Percentiles rank a stretch among this genome's conserved stretches.
Conservation (phyloP, 2,329 filamentous ascomycete species). For the Venturia carpophila region DNA sequence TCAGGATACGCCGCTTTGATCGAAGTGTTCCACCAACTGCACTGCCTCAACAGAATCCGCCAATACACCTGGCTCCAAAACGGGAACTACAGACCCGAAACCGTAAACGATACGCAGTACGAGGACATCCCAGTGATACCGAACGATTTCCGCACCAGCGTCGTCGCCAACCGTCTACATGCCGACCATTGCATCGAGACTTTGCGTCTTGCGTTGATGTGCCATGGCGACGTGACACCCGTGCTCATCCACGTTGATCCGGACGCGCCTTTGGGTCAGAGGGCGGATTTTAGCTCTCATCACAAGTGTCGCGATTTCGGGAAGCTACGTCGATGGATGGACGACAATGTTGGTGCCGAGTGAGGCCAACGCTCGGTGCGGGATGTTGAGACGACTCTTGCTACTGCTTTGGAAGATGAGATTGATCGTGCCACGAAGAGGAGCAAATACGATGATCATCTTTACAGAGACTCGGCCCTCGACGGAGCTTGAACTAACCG, state of each 20-base stretch:
- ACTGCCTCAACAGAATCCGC: constrained; percentile 21
- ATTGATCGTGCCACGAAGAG: too few species aligned
- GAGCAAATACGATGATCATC: too few species aligned
- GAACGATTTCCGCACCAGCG: background rate
- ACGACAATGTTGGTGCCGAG: constrained; percentile 4
- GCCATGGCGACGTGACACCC: constrained; percentile 19
- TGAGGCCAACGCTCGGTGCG: background rate
- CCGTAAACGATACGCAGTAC: constrained; percentile 11
- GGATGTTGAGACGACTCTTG: too few species aligned
- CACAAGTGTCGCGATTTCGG: constrained; percentile 19
- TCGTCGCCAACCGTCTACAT: constrained; percentile 18
- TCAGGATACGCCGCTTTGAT: constrained; percentile 18
- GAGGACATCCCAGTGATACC: constrained; percentile 9
- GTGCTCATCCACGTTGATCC: constrained; percentile 18
- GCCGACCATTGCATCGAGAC: constrained; percentile 21
- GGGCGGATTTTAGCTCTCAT: constrained; percentile 18
- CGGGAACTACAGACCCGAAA: constrained; percentile 8
- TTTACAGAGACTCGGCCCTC: too few species aligned
- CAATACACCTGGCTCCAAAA: constrained; percentile 19
- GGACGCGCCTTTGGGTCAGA: constrained; percentile 12
- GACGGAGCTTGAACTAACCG: background rate
- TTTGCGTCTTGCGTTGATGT: constrained; percentile 19
- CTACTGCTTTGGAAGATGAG: too few species aligned
- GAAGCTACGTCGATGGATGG: constrained; percentile 11
- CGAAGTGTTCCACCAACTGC: constrained; percentile 21